These are phyloP conservation scores for Mortierella sp. DNA, from an alignment of 371 early-diverging fungal genomes.

Conservation along the genomic window DNA sequence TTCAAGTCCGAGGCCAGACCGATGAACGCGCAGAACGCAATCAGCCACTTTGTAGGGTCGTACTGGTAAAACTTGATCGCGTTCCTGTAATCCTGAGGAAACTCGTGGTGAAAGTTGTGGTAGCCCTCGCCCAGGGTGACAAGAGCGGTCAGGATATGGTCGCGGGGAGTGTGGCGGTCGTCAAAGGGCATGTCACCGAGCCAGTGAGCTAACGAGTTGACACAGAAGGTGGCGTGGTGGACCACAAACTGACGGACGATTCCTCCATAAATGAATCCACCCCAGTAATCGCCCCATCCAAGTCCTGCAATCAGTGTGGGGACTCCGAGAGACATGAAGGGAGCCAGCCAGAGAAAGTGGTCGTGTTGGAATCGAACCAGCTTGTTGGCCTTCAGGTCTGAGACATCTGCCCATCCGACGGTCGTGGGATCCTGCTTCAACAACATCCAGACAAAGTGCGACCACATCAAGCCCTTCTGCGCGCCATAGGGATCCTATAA, in stretches of 20 bases:
- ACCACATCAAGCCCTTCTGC: conserved; percentile 86
- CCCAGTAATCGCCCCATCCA: conserved; percentile 93
- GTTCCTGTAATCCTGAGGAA: conserved; percentile 97
- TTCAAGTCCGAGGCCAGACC: conserved; percentile 92
- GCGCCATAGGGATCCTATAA: conserved; percentile 88
- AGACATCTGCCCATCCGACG: conserved; percentile 86
- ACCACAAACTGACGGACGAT: conserved; percentile 85
- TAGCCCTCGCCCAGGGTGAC: conserved; percentile 89
- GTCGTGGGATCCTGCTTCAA: conserved; percentile 78
- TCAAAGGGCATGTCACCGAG: conserved; percentile 88
- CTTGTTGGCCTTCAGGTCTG: conserved; percentile 85
- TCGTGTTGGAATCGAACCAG: conserved; percentile 88
- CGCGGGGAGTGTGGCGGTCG: conserved; percentile 85
- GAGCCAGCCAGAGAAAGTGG: conserved; percentile 80
- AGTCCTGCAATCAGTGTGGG: conserved; percentile 87
- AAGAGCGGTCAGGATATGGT: conserved; percentile 85
- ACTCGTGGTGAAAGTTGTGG: conserved; percentile 96
- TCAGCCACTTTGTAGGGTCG: conserved; percentile 97
- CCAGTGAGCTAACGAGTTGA: conserved; percentile 91
- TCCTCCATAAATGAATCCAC: conserved; percentile 91
- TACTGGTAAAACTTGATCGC: conserved; percentile 92
- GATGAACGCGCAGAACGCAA: conserved; percentile 71
- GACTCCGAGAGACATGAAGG: conserved; percentile 79
- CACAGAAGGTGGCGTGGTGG: conserved; percentile 96
- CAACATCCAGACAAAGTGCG: conserved; percentile 95